phyloP scores from a whole-genome alignment of 352 stramenopile genomes.

The Halophytophthora batemanensis region DNA sequence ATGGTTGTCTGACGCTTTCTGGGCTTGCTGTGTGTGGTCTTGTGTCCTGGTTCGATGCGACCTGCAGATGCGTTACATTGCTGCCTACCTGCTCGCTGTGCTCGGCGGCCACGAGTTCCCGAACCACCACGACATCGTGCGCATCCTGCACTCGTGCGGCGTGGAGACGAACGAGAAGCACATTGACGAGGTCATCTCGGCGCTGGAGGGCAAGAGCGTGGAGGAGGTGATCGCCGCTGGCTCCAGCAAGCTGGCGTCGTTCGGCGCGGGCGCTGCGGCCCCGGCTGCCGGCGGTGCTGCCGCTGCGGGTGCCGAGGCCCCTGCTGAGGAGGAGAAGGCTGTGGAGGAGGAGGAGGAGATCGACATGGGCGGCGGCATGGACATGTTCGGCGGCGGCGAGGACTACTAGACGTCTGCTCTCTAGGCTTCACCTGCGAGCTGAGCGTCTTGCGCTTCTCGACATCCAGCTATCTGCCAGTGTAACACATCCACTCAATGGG shows the following conservation, averaged over 20 bases:
- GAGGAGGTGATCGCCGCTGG: constrained; percentile 82
- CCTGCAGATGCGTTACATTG: constrained; percentile 95
- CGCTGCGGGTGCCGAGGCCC: constrained; percentile 40
- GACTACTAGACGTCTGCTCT: constrained; percentile 74
- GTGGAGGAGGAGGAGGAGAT: constrained; percentile 85
- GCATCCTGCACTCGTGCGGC: constrained; percentile 89
- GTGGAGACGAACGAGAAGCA: constrained; percentile 82
- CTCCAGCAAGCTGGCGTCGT: constrained; percentile 79
- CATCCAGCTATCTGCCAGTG: constrained; percentile 28
- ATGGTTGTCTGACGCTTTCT: background rate
- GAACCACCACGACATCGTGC: constrained; percentile 88
- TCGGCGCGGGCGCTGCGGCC: constrained; percentile 59
- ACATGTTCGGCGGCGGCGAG: constrained; percentile 86
- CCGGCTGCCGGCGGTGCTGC: constrained; percentile 48
- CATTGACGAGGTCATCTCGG: constrained; percentile 69
- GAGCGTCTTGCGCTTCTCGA: background rate
- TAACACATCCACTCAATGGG: constrained; percentile 73
- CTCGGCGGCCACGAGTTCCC: constrained; percentile 91
- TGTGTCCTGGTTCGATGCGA: background rate
- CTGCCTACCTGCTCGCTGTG: constrained; percentile 95
- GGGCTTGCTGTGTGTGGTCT: no score
- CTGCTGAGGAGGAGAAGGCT: constrained; percentile 62
- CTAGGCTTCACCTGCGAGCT: constrained; percentile 3
- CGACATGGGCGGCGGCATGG: constrained; percentile 82
- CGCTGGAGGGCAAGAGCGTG: constrained; percentile 81